These are phyloP conservation scores for Septoria petroselini DNA, from an alignment of 2,329 filamentous ascomycete genomes.

Conservation along the genomic window DNA sequence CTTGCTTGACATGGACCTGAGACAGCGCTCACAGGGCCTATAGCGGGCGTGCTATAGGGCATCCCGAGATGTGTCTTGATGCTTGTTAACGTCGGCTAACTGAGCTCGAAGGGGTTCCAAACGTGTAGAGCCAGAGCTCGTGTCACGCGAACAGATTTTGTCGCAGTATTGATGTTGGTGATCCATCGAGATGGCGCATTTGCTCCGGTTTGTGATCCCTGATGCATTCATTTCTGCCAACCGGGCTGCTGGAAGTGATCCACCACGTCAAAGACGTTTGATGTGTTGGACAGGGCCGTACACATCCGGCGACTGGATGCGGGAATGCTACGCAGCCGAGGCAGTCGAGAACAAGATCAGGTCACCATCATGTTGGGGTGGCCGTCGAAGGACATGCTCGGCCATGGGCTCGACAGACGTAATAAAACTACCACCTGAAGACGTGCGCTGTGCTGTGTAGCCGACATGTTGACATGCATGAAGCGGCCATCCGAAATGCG, in stretches of 20 bases:
- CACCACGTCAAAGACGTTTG: slow-evolving; percentile 4
- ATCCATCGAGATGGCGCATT: not conserved
- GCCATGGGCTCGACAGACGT: slow-evolving; percentile 6
- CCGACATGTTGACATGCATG: slow-evolving; percentile 2
- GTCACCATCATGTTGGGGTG: too few relatives aligned
- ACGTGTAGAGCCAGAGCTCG: not conserved
- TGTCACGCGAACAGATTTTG: not conserved
- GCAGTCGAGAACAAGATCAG: too few relatives aligned
- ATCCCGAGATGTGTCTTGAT: not conserved
- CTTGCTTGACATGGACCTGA: not conserved
- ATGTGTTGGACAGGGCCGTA: not conserved
- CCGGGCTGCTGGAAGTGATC: slow-evolving; percentile 24
- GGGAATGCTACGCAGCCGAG: slow-evolving; percentile 5
- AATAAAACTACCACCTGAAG: slow-evolving; percentile 12
- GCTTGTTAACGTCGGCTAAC: not conserved
- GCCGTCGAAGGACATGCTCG: slow-evolving; percentile 19
- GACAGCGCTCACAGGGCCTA: not conserved
- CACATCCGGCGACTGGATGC: not conserved
- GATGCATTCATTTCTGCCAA: slow-evolving; percentile 10
- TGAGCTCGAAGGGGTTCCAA: not conserved
- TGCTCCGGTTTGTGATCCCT: slow-evolving; percentile 11
- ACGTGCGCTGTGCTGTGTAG: slow-evolving; percentile 14
- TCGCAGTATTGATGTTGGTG: not conserved
- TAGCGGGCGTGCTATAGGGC: not conserved
- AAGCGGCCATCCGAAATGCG: slow-evolving; percentile 6